Percentiles rank a stretch among this genome's conserved stretches.
These are phyloP conservation scores for Hypericum androsaemum DNA, from an alignment of 345 rosid genomes.

Conservation along the genomic window DNA sequence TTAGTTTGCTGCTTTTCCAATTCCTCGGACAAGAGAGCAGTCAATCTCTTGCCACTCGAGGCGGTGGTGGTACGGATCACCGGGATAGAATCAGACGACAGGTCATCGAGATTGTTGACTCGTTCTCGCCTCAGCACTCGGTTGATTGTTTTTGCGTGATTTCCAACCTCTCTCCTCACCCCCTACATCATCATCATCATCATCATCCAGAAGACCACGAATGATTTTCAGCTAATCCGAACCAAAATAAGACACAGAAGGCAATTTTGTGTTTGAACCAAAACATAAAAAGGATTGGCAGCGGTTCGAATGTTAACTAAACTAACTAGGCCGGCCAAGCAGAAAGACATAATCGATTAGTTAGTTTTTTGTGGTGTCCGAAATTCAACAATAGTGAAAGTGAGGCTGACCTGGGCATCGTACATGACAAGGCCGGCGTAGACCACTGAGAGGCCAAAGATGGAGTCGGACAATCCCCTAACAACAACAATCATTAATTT, in stretches of 20 bases:
- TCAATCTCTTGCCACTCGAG: neutral
- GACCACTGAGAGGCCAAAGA: slow-evolving; percentile 63
- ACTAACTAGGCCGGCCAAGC: no score
- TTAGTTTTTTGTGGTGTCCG: no score
- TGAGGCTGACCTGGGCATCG: slow-evolving; percentile 56
- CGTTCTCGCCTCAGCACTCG: slow-evolving; percentile 18
- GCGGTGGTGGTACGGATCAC: neutral
- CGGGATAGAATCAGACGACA: slow-evolving; percentile 14
- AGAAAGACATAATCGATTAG: no score
- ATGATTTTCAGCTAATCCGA: no score
- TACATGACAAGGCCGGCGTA: slow-evolving; percentile 87
- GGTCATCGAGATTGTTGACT: slow-evolving; percentile 12
- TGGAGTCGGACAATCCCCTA: slow-evolving; percentile 85
- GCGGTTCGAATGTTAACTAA: no score
- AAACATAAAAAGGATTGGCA: no score
- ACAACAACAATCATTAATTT: slow-evolving; percentile 6
- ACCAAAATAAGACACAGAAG: no score
- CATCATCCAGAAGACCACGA: no score
- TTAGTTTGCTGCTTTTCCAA: neutral
- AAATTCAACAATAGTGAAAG: no score
- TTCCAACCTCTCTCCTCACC: slow-evolving; percentile 92
- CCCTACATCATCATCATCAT: slow-evolving; percentile 33
- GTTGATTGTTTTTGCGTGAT: slow-evolving; percentile 62
- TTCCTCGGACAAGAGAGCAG: slow-evolving; percentile 15
- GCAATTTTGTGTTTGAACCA: no score